Conservation (phyloP, 2,329 filamentous ascomycete species). For the Pseudovirgaria hyperparasitica region DNA sequence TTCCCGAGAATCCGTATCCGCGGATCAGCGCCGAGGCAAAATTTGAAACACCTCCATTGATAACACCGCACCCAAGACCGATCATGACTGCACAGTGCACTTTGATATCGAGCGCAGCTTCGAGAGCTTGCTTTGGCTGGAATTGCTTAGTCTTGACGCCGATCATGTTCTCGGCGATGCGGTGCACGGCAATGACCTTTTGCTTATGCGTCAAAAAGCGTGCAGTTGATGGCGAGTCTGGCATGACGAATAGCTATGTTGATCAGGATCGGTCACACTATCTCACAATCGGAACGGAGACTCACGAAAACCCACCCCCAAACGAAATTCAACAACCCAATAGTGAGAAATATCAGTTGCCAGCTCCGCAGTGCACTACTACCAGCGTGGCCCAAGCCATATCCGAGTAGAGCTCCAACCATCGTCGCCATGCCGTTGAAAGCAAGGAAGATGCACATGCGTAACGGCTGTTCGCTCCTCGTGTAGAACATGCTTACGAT, state of each 20-base stretch:
- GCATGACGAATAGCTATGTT: constrained; percentile 18
- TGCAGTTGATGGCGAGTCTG: constrained; percentile 22
- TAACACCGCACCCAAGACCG: constrained; percentile 31
- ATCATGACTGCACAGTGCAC: constrained; percentile 28
- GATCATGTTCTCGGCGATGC: constrained; percentile 28
- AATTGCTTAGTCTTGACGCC: constrained; percentile 29
- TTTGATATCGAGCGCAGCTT: constrained; percentile 28
- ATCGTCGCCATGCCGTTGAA: constrained; percentile 27
- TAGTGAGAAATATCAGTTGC: constrained; percentile 26
- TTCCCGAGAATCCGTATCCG: constrained; percentile 28
- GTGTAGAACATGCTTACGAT: constrained; percentile 26
- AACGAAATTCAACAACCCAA: constrained; percentile 23
- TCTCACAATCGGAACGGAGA: constrained; percentile 1
- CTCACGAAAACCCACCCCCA: constrained; percentile 19
- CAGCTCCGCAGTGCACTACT: constrained; percentile 15
- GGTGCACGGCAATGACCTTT: constrained; percentile 26
- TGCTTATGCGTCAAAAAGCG: constrained; percentile 26
- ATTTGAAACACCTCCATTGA: constrained; percentile 39
- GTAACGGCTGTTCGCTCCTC: constrained; percentile 26
- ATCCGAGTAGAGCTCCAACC: constrained; percentile 22
- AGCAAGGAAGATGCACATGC: constrained; percentile 31
- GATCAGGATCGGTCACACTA: neutral
- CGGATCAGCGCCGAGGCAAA: constrained; percentile 35
- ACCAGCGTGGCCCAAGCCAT: constrained; percentile 20
- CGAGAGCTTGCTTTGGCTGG: constrained; percentile 23